A percentile compares a stretch with the other conserved stretches of the same genome.
Evolutionary conservation across 2,329 filamentous ascomycete genomes (phyloP).

Genomic region (Rhinocladiella mackenziei): DNA sequence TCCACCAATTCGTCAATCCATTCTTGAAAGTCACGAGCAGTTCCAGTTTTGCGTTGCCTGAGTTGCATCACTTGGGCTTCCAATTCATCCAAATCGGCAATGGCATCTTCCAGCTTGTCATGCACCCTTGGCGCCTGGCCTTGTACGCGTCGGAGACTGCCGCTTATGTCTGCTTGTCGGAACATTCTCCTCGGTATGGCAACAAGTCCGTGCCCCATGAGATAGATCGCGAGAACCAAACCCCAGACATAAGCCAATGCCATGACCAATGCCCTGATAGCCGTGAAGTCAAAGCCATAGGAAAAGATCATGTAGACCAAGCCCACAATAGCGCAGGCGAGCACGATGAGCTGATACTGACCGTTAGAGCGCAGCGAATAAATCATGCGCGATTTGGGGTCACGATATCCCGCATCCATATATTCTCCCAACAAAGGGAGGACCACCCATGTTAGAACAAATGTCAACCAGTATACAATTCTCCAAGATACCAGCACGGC

Average conservation of each 20-base stretch:
- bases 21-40: conserved; percentile 70
- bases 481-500: conserved; percentile 85
- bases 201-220: conserved; percentile 96
- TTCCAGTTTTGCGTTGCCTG: conserved; percentile 73
- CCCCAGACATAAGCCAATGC: conserved; percentile 94
- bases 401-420: conserved; percentile 86
- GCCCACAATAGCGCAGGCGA: conserved; percentile 66
- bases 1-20: conserved; percentile 96
- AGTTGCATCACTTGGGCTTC: conserved; percentile 78
- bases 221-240: conserved; percentile 82
- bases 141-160: conserved; percentile 70
- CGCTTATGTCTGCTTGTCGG: conserved; percentile 71
- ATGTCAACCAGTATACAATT: conserved; percentile 96
- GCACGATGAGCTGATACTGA: conserved; percentile 77
- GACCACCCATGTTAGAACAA: conserved; percentile 92
- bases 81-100: conserved; percentile 72
- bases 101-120: conserved; percentile 82
- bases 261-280: conserved; percentile 82
- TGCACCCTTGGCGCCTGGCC: conserved; percentile 73
- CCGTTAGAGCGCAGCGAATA: conserved; percentile 86
- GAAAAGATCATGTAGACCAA: conserved; percentile 78
- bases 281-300: conserved; percentile 67
- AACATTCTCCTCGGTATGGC: conserved; percentile 80
- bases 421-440: conserved; percentile 92
- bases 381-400: conserved; percentile 71